These are phyloP conservation scores for Kurtzmaniella quercitrusa DNA, from an alignment of 1,139 yeast species.

Conservation along the genomic window DNA sequence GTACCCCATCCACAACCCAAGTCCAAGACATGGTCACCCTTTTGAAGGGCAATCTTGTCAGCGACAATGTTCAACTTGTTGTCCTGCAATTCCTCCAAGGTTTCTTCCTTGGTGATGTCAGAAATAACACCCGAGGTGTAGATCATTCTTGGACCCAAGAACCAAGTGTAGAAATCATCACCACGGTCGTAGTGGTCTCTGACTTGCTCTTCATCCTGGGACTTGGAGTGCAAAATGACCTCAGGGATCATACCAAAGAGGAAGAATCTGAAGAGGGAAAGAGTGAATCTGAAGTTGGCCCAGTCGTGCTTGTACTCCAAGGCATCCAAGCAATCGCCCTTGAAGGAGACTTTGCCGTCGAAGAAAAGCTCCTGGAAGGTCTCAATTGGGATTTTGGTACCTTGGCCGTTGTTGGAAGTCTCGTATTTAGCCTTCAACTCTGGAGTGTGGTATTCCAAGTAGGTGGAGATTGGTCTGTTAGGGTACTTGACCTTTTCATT, in stretches of 20 bases:
- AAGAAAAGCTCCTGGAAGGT: conserved; percentile 88
- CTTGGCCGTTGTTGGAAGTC: conserved; percentile 49
- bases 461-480: conserved; percentile 71
- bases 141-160: conserved; percentile 91
- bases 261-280: conserved; percentile 74
- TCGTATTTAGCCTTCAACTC: conserved; percentile 68
- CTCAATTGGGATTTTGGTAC: conserved; percentile 83
- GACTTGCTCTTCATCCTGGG: conserved; percentile 95
- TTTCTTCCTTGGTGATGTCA: conserved; percentile 67
- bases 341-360: conserved; percentile 78
- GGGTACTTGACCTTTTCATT: conserved; percentile 78
- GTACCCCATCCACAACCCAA: conserved; percentile 98
- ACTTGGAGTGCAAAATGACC: conserved; percentile 84
- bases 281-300: conserved; percentile 79
- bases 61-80: conserved; percentile 85
- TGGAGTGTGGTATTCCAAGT: conserved; percentile 77
- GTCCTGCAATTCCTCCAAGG: conserved; percentile 85
- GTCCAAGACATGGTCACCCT: conserved; percentile 75
- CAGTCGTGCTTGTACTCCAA: conserved; percentile 89
- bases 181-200: conserved; percentile 96
- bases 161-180: conserved; percentile 92
- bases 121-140: conserved; percentile 84
- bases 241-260: conserved; percentile 90
- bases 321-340: conserved; percentile 82
- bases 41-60: conserved; percentile 71